Evolutionary conservation across 2,329 filamentous ascomycete genomes (phyloP).

Genomic region (Bimuria novae-zelandiae): DNA sequence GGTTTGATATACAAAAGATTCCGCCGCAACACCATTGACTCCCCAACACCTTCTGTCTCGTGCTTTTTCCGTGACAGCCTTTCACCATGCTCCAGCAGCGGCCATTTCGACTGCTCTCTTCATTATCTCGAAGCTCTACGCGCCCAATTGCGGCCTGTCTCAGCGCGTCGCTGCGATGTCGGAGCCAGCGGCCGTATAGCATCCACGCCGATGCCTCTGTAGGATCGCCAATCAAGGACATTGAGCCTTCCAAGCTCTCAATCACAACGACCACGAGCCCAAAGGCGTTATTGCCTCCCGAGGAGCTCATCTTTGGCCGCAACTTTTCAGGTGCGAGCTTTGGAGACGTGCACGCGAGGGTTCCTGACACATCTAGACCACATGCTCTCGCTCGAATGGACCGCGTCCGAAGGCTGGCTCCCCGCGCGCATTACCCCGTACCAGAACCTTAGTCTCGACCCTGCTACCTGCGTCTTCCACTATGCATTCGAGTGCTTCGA

Average conservation of each 20-base stretch:
- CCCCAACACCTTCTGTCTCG: conserved; percentile 17
- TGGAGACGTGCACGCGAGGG: conserved; percentile 8
- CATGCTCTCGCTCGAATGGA: conserved; percentile 97
- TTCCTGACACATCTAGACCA: conserved; percentile 67
- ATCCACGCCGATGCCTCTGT: conserved; percentile 53
- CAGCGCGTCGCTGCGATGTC: conserved; percentile 52
- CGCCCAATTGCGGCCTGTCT: conserved; percentile 37
- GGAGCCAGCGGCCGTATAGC: conserved; percentile 53
- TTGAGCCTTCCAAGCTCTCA: conserved; percentile 77
- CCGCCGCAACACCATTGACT: conserved; percentile 16
- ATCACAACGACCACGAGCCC: conserved; percentile 77
- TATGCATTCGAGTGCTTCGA: conserved; percentile 99
- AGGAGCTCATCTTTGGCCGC: conserved; percentile 86
- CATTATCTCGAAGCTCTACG: conserved; percentile 31
- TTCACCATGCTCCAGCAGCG: conserved; percentile 45
- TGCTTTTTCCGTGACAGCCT: conserved; percentile 10
- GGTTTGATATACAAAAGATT: conserved; percentile 29
- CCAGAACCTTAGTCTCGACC: conserved; percentile 95
- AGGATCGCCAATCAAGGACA: conserved; percentile 62
- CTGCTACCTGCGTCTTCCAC: conserved; percentile 96
- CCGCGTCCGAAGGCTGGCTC: conserved; percentile 79
- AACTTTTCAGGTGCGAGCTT: conserved; percentile 77
- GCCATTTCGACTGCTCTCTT: conserved; percentile 42
- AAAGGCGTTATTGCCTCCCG: conserved; percentile 72
- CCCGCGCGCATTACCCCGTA: conserved; percentile 85